Conservation (phyloP, 345 rosid genomes). For the Garcia nutans region DNA sequence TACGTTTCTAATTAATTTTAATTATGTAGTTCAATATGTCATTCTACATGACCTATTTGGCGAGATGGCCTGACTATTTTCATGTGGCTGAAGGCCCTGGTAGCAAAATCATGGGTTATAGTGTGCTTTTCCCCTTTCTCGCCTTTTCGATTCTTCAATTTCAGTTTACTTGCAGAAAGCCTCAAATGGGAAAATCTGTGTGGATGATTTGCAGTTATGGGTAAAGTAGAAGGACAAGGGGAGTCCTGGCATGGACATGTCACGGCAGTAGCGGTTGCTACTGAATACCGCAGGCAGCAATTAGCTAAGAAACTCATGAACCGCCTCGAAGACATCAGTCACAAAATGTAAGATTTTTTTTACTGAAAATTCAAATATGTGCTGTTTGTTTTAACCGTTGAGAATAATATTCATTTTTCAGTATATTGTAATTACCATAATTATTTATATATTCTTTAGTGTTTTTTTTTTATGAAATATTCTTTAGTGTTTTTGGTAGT, state of each 20-base stretch:
- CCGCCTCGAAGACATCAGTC: slow-evolving; percentile 78
- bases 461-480: no score
- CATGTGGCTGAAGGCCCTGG: slow-evolving; percentile 90
- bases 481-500: background rate
- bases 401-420: background rate
- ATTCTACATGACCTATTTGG: slow-evolving; percentile 93
- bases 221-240: slow-evolving; percentile 95
- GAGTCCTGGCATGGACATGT: slow-evolving; percentile 99
- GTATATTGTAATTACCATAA: background rate
- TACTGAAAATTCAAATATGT: background rate
- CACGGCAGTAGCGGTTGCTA: slow-evolving; percentile 88
- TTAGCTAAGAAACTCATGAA: slow-evolving; percentile 90
- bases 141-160: background rate
- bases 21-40: slow-evolving; percentile 82
- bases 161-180: background rate
- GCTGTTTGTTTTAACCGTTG: background rate
- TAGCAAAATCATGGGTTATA: slow-evolving; percentile 80
- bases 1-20: background rate
- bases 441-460: no score
- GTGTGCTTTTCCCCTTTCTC: slow-evolving; percentile 35
- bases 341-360: slow-evolving; percentile 64
- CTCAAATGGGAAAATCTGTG: background rate
- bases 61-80: slow-evolving; percentile 95
- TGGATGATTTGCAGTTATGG: slow-evolving; percentile 63
- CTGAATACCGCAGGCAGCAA: slow-evolving; percentile 87